Evolutionary conservation across 345 rosid species (phyloP).

Genomic region (Cochlearia excelsa): DNA sequence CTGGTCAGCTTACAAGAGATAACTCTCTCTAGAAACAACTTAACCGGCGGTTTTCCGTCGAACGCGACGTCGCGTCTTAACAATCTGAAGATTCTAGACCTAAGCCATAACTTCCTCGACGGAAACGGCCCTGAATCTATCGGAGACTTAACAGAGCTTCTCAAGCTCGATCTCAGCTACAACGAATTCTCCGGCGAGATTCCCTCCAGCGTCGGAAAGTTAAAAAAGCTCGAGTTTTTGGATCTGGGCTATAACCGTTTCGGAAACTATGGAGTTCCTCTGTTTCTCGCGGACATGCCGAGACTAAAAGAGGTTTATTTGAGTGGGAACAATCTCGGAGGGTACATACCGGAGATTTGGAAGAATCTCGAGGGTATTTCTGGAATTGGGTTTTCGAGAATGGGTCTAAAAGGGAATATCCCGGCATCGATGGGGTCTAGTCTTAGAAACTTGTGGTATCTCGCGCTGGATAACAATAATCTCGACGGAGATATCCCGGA

Average conservation of each 20-base stretch:
- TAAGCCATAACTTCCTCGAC: constrained; percentile 47
- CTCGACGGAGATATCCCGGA: constrained; percentile 54
- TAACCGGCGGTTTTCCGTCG: constrained; percentile 42
- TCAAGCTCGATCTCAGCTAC: constrained; percentile 64
- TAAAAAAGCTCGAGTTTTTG: constrained; percentile 47
- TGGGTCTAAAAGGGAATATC: constrained; percentile 51
- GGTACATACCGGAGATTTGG: constrained; percentile 61
- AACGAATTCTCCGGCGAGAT: constrained; percentile 48
- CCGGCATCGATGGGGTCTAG: constrained; percentile 53
- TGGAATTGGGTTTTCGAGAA: constrained; percentile 55
- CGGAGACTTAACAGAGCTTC: constrained; percentile 44
- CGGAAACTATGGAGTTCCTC: constrained; percentile 53
- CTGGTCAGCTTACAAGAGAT: constrained; percentile 51
- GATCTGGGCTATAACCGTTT: constrained; percentile 60
- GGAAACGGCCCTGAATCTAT: constrained; percentile 45
- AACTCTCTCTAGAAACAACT: constrained; percentile 52
- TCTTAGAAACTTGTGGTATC: constrained; percentile 41
- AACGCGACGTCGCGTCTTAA: constrained; percentile 35
- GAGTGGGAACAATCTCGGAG: constrained; percentile 67
- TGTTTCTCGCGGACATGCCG: constrained; percentile 43
- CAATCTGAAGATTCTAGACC: constrained; percentile 48
- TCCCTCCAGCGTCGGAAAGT: constrained; percentile 41
- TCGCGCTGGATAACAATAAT: constrained; percentile 58
- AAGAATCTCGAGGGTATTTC: constrained; percentile 44
- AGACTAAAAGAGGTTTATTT: constrained; percentile 45